Base-by-base conservation (phyloP, 495 filamentous ascomycete genomes). In the Talaromyces stipitatus region DNA sequence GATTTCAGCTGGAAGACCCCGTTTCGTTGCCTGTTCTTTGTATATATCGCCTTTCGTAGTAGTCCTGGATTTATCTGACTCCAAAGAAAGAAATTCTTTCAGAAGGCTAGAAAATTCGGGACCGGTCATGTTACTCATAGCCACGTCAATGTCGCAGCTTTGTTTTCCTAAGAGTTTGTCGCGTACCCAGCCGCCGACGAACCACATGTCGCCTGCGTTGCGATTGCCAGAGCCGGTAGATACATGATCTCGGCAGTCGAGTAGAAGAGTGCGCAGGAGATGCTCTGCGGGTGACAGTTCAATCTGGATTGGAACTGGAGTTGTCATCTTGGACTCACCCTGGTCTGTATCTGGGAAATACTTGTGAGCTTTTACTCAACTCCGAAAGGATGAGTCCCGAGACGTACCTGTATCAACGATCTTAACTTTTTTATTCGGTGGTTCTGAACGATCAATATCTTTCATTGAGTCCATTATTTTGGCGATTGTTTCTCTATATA, bases 131-230 rank as follows among this genome's bases (percentile, higher is more conserved):
- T 3, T 28, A 26, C 45, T 48, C 45, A 48, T 24, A 18, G 48
- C 26, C 14, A 51, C 48, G 48, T 51, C 48, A 30, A 51, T 30
- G 27, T 51, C 48, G 27, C 14, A 9, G 9, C 48, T 51, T 20
- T 51, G 14, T 5, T 28, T 51, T 9, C 48, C 26, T 11, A 51
- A 14, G 24, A 51, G 48, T 51, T 51, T 51, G 27, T 51, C 48
- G 48, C 48, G 48, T 27, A 51, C 48, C 48, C 48, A 51, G 27
- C 48, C 48, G 48, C 48, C 48, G 24, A 51, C 48, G 27, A 51
- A 30, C 48, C 48, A 51, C 48, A 51, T 51, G 7, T 51, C 48
- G 7, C 14, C 24, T 30, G 20, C 45, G 8, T 29, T 29, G 11
- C 8, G 47, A 4, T n/a, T 2, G 12, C 18, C 20, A 45, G 5